These are phyloP conservation scores for Penicillium sclerotigenum DNA, from an alignment of 2,329 filamentous ascomycete species.

Conservation along the genomic window DNA sequence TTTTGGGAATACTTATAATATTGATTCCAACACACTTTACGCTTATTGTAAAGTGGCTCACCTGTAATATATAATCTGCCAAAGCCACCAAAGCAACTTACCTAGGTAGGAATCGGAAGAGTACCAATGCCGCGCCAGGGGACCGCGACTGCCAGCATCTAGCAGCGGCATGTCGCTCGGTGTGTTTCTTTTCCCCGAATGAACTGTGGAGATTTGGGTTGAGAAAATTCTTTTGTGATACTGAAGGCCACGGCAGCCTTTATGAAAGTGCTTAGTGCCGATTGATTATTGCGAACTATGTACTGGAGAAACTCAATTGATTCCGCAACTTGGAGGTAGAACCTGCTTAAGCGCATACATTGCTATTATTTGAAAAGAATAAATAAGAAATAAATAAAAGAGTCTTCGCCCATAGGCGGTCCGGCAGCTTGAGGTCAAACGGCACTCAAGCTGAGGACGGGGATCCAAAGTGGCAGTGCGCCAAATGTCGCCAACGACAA, in stretches of 20 bases:
- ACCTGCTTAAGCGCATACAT: too few relatives aligned
- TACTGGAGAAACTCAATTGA: slow-evolving; percentile 19
- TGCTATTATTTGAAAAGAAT: not conserved
- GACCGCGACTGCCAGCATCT: not conserved
- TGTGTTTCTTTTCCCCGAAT: not conserved
- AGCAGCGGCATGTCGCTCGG: not conserved
- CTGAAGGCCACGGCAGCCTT: not conserved
- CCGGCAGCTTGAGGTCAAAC: not conserved
- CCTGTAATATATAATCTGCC: too few relatives aligned
- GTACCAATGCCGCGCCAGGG: not conserved
- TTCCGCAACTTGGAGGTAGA: slow-evolving; percentile 21
- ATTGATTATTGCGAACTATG: slow-evolving; percentile 23
- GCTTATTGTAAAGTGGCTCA: too few relatives aligned
- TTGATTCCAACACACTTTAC: not conserved
- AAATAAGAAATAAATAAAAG: not conserved
- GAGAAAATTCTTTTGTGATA: not conserved
- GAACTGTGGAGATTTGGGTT: not conserved
- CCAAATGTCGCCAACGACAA: not conserved
- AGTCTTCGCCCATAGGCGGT: not conserved
- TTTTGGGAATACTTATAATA: not conserved
- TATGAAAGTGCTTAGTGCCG: not conserved
- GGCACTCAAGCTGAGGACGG: not conserved
- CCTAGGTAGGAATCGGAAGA: not conserved
- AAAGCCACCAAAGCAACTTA: not conserved
- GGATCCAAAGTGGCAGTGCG: not conserved